Percentiles rank a stretch among this genome's conserved stretches.
These are phyloP conservation scores for Fusarium pseudocircinatum DNA, from an alignment of 2,329 filamentous ascomycete genomes.

Conservation along the genomic window DNA sequence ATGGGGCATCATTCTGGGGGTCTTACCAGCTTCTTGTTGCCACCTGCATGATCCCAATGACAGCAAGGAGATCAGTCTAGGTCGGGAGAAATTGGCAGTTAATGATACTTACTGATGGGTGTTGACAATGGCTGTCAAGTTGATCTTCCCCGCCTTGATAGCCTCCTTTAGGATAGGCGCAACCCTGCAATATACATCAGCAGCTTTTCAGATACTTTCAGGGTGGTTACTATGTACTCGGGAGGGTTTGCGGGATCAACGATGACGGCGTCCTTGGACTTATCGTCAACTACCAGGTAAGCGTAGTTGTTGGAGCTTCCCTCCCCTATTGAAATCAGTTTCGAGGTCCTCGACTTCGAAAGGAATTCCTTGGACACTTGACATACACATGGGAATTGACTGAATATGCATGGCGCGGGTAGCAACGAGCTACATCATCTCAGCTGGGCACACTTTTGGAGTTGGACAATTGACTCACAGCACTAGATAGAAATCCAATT, in stretches of 20 bases:
- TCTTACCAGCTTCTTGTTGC: conserved; percentile 82
- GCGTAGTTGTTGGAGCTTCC: conserved; percentile 85
- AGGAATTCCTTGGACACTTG: not conserved
- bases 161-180: conserved; percentile 76
- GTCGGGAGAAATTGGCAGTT: not conserved
- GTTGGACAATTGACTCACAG: conserved; percentile 28
- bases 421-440: conserved; percentile 23
- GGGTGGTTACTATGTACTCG: conserved; percentile 64
- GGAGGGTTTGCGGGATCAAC: conserved; percentile 83
- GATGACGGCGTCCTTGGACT: conserved; percentile 79
- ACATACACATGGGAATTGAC: conserved; percentile 88
- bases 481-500: conserved; percentile 37
- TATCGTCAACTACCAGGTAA: conserved; percentile 82
- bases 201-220: not conserved
- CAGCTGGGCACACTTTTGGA: not conserved
- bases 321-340: conserved; percentile 65
- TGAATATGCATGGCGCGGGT: conserved; percentile 77
- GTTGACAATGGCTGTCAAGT: conserved; percentile 90
- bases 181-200: conserved; percentile 56
- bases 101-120: conserved; percentile 83
- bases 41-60: conserved; percentile 94
- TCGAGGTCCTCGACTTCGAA: not conserved
- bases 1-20: not conserved
- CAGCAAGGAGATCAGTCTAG: conserved; percentile 56
- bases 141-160: conserved; percentile 76